Evolutionary conservation across 495 filamentous ascomycete species (phyloP), one percentile per base, ranked within the genome.

Genomic region (Geopyxis carbonaria): DNA sequence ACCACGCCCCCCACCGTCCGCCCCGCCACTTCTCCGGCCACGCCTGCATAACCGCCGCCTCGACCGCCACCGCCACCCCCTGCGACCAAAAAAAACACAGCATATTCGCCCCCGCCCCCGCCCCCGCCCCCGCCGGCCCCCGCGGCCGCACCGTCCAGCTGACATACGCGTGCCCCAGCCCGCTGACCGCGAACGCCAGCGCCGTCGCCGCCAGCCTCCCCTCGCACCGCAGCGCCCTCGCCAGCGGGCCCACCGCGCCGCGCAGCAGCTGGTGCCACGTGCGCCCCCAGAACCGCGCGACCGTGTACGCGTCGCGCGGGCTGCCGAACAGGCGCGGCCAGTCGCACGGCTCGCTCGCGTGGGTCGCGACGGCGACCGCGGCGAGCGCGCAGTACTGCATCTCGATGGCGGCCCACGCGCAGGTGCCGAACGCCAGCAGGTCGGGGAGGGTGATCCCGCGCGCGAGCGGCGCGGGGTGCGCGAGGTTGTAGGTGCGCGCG

Each of bases 241-340:
- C 36, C 36, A 22, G 30, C 2, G 36, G 24, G 8, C 18, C 22
- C 16, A 29, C 7, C 7, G 23, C 7, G 11, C 5, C n/a, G 7
- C 36, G 36, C 11, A 39, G 22, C 22, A 39, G 18, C 10, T 22
- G 22, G 18, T 39, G 36, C 36, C 36, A 39, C 4, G 30, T 25
- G 23, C 20, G 7, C 3, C 36, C 36, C 36, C 36, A 39, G 9
- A 39, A 18, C 11, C 21, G 13, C 4, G 9, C 7, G 7, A 39
- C 9, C 2, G 9, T n/a, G 2, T 10, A 39, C 8, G 9, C 22
- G 2, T 28, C 23, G 3, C 9, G 11, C 2, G 30, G 11, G 36
- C n/a, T 11, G 8, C 36, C 36, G 22, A 39, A 39, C 24, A 39
- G 24, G 13, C 23, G 36, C 2, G 36, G 23, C 36, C 36, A 39